Evolutionary conservation across 2,329 filamentous ascomycete genomes (phyloP), one percentile per base, ranked within the genome.

Genomic region (Huntiella moniliformis): DNA sequence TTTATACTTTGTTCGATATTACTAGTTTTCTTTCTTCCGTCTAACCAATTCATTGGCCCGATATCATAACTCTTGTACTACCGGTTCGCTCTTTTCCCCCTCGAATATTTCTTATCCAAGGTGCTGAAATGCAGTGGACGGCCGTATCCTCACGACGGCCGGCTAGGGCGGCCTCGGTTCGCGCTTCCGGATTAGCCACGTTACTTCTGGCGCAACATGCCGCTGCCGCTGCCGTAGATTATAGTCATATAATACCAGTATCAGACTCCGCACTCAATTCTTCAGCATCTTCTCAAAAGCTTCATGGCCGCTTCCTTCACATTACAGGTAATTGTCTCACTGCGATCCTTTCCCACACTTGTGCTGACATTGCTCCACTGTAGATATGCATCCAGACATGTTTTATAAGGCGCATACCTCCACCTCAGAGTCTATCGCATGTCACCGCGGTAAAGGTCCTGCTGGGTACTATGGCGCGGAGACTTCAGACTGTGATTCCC

Each of bases 371-470:
- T 37, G 40, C 43, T 39, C 34, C 22, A 47, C 38, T 22, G 12
- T 12, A 94, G 91, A 98, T 63, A 73, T 96, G 54, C 91, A 98
- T 57, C 85, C 86, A 40, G 91, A 98, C 60, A 74, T 75, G 38
- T 82, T 83, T 62, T 98, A 95, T 68, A 79, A 84, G 61, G 62
- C 73, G 5, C 80, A 87, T 59, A 73, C 83, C 8, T 81, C 82
- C 17, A 82, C 82, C 38, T 67, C 72, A 34, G 68, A 74, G 53
- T 70, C 73, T 28, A 63, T 73, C 51, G 79, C 80, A 51, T 98
- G 91, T 62, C 91, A 98, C 58, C 71, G 78, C 47, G 78, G 79
- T 49, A 66, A 74, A 49, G 91, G 91, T 10, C 66, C 74, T 4
- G 82, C 88, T 5, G 88, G 87, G 39, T 67, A 72, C 43, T 91